phyloP scores from a whole-genome alignment of 176 grass and related monocot species.

The Eleusine indica region DNA sequence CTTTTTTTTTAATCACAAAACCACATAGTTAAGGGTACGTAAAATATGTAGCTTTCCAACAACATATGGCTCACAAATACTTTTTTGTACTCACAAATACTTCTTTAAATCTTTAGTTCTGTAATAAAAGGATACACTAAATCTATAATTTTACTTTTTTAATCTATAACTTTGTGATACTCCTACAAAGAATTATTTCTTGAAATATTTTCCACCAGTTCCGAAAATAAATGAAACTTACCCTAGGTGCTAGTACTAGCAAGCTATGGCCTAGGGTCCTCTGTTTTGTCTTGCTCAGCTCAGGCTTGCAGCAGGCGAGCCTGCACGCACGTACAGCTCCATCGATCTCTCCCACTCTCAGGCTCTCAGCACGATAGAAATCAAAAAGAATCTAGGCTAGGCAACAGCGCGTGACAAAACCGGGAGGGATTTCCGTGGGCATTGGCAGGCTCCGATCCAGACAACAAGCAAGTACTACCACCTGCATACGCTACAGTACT shows the following conservation, averaged over 20 bases:
- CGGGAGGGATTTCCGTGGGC: constrained; percentile 28
- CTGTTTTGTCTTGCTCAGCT: constrained; percentile 11
- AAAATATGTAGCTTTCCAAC: too few relatives aligned
- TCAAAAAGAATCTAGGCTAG: constrained; percentile 6
- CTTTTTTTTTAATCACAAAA: too few relatives aligned
- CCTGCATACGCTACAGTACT: constrained; percentile 35
- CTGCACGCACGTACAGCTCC: neutral
- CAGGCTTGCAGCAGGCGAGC: neutral
- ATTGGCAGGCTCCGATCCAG: constrained; percentile 33
- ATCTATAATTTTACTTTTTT: too few relatives aligned
- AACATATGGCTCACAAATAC: too few relatives aligned
- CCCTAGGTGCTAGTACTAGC: neutral
- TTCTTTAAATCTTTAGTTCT: too few relatives aligned
- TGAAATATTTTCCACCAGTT: too few relatives aligned
- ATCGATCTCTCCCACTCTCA: neutral
- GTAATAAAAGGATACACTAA: too few relatives aligned
- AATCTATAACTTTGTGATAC: too few relatives aligned
- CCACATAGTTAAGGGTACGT: too few relatives aligned
- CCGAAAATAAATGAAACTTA: neutral
- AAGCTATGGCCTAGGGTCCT: neutral
- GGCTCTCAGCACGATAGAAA: neutral
- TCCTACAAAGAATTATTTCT: too few relatives aligned
- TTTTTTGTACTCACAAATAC: too few relatives aligned
- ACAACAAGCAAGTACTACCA: constrained; percentile 21
- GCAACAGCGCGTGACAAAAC: neutral